These are phyloP conservation scores for Tetrapisispora pingtungensis DNA, from an alignment of 805 yeast genomes.

Conservation along the genomic window DNA sequence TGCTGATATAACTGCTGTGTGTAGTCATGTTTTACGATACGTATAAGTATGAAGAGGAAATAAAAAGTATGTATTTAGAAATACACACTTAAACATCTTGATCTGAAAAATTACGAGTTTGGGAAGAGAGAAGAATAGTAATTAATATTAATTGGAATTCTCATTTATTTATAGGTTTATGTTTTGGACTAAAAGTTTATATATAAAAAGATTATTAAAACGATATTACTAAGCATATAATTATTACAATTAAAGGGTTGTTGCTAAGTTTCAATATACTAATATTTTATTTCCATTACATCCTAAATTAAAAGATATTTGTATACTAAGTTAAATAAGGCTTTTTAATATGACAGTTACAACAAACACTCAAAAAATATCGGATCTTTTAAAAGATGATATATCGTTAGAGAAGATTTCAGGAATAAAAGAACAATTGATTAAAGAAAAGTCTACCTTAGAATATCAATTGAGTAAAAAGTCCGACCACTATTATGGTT, in stretches of 20 bases:
- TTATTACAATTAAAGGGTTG: no score
- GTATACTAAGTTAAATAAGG: no score
- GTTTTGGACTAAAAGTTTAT: no score
- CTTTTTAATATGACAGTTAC: neutral
- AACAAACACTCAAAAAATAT: constrained; percentile 17
- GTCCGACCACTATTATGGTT: constrained; percentile 53
- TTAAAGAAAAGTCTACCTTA: constrained; percentile 61
- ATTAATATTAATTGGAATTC: no score
- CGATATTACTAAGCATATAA: no score
- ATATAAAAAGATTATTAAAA: no score
- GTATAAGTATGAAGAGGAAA: neutral
- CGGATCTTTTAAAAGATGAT: constrained; percentile 31
- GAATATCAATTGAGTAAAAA: constrained; percentile 67
- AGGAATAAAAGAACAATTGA: constrained; percentile 43
- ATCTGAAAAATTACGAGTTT: neutral
- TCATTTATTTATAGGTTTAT: neutral
- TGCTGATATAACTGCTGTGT: no score
- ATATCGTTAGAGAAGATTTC: constrained; percentile 47
- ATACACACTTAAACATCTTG: neutral
- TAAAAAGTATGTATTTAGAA: no score
- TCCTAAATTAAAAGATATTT: no score
- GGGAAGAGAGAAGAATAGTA: neutral
- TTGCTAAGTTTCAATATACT: neutral
- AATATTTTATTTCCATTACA: no score
- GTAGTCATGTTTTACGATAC: no score